phyloP scores from a whole-genome alignment of 164 flowering plant genomes.

The Chimonanthus salicifolius region DNA sequence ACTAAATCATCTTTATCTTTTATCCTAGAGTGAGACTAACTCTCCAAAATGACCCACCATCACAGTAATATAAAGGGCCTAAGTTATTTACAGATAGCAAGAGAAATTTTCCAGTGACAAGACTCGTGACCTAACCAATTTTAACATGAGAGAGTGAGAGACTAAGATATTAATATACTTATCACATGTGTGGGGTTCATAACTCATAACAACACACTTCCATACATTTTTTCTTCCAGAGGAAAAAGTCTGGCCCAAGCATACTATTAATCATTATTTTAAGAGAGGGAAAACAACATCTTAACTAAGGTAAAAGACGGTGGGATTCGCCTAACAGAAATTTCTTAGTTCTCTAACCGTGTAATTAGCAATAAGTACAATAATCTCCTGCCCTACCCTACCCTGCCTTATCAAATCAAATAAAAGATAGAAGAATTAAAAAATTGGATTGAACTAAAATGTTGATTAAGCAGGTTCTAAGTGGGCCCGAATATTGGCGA shows the following conservation, averaged over 20 bases:
- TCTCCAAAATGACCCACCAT: too few relatives aligned
- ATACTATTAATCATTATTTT: not conserved
- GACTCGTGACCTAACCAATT: not conserved
- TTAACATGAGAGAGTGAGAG: not conserved
- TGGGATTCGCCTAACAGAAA: not conserved
- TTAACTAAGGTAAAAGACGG: not conserved
- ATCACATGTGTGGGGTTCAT: not conserved
- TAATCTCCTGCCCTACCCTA: not conserved
- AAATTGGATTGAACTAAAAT: too few relatives aligned
- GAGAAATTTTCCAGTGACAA: not conserved
- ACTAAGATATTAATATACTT: not conserved
- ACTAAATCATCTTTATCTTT: too few relatives aligned
- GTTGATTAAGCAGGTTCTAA: not conserved
- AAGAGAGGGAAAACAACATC: not conserved
- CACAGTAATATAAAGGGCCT: too few relatives aligned
- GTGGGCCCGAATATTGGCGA: not conserved
- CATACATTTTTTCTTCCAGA: not conserved
- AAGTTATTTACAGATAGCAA: too few relatives aligned
- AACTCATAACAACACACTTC: not conserved
- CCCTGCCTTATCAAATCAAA: not conserved
- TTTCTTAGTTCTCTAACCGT: too few relatives aligned
- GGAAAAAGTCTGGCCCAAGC: not conserved
- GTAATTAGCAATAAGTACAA: too few relatives aligned
- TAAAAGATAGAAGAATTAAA: not conserved
- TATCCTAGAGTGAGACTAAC: too few relatives aligned